Base-by-base conservation (phyloP, 2,329 filamentous ascomycete genomes). In the Aspergillaceae sp. region DNA sequence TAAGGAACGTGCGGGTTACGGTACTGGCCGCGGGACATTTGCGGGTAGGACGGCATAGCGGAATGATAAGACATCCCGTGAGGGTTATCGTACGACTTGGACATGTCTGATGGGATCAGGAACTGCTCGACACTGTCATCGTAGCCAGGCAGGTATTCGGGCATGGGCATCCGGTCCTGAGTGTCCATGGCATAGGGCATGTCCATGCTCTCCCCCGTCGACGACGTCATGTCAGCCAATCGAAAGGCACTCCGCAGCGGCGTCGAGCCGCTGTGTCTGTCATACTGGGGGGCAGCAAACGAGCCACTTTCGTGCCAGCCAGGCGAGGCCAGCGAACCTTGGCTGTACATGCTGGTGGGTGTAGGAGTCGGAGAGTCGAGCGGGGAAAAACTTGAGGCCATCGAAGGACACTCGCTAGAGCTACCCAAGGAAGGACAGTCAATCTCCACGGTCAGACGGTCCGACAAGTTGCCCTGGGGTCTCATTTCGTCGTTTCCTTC, bases 341-440 rank as follows among this genome's bases (percentile, higher is more conserved):
- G 64, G 48, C 65, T 66, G 48, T 67, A 67, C 27, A 67, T 51
- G 45, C 62, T 67, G 28, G 64, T 66, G 3, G 65, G 64, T 2
- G 65, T 68, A 2, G 63, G 64, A 11, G 63, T 68, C 0, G 65
- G 65, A 29, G 65, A 68, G 40, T 68, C 65, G 55, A 67, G 56
- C 45, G 64, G 63, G 11, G 65, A 68, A 50, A 67, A 68, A 47
- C 63, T 66, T 9, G 64, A 65, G 38, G 57, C 60, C 63, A 66
- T 67, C 11, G 64, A 67, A 4, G 65, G 65, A 48, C 65, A 68
- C 45, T 66, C 65, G 55, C 60, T 67, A 26, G 65, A 62, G 19
- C 19, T 19, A 43, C 65, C 63, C 51, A 67, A 48, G 33, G 64
- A 65, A 32, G 58, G 61, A 49, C 64, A 66, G 40, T 68, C 65